Base-by-base conservation (phyloP, 768 basidiomycete genomes). In the Thelephora aurantiotincta region DNA sequence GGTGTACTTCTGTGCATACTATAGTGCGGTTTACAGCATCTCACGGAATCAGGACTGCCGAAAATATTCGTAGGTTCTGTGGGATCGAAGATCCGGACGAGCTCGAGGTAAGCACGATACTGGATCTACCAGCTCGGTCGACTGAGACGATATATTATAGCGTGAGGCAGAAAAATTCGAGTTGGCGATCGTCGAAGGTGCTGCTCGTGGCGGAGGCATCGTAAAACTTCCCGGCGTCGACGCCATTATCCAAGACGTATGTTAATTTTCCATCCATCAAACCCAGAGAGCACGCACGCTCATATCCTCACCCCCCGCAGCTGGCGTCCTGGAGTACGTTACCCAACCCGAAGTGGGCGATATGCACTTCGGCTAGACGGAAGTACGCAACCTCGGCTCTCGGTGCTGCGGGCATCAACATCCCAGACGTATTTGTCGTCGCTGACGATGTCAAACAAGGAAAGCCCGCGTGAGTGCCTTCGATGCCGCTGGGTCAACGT, bases 351-450 rank as follows among this genome's bases (percentile, higher is more conserved):
- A 69, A 69, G 22, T 96, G 89, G 88, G 81, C 87, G 0, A 82
- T 96, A 55, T 88, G 87, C 62, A 93, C 91, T 30, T 80, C 82
- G 58, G 89, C 91, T 0, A 92, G 90, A 14, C 71, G 71, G 43
- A 60, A 55, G 16, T 94, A 96, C 61, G 90, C 90, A 12, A 61
- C 70, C 2, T 70, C 77, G 26, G 89, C 90, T 9, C 69, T 94
- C 44, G 63, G 63, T 14, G 72, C 75, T 19, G 78, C 82, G 43
- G 74, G 72, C 2, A 70, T 93, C 46, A 74, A 77, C n/a, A 58
- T 72, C 11, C 82, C 86, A 3, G 79, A 83, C 34, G 73, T 78
- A 41, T 77, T 91, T 51, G 78, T 93, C 45, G 78, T 77, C 4
- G 81, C 89, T n/a, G 82, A 93, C 58, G 82, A 91, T 52, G 89